A percentile compares a stretch with the other conserved stretches of the same genome.
Conservation (phyloP, 306 rosid species). For the Datisca glomerata region DNA sequence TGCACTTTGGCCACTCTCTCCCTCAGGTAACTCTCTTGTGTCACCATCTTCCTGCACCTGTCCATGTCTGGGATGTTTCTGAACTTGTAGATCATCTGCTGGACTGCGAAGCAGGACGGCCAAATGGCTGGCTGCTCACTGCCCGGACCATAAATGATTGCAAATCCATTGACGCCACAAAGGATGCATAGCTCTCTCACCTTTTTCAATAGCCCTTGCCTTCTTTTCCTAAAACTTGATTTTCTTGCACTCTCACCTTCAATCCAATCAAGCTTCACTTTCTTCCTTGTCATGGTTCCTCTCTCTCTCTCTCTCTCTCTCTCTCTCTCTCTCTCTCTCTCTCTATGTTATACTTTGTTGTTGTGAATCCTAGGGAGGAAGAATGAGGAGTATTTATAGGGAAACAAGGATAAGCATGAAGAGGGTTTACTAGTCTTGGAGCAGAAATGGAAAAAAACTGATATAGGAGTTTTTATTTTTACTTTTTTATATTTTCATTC, state of each 20-base stretch:
- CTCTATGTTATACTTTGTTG: not conserved
- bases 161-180: slow-evolving; percentile 18
- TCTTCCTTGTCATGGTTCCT: slow-evolving; percentile 17
- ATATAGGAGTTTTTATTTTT: no score
- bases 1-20: slow-evolving; percentile 12
- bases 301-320: not conserved
- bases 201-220: slow-evolving; percentile 24
- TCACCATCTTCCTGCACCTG: slow-evolving; percentile 16
- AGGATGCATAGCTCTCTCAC: slow-evolving; percentile 19
- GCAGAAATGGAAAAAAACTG: not conserved
- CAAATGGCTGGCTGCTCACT: slow-evolving; percentile 9
- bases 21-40: slow-evolving; percentile 24
- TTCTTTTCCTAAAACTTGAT: slow-evolving; percentile 19
- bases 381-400: not conserved
- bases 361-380: not conserved
- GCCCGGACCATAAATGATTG: slow-evolving; percentile 13
- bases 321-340: not conserved
- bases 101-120: slow-evolving; percentile 14
- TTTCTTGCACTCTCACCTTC: slow-evolving; percentile 22
- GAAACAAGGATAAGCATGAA: not conserved
- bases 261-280: slow-evolving; percentile 20
- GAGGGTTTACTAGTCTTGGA: not conserved
- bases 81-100: slow-evolving; percentile 12
- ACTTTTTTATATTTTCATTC: no score
- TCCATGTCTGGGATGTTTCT: slow-evolving; percentile 15